Evolutionary conservation across 148 eudicot species (phyloP), one percentile per base, ranked within the genome.

Genomic region (Oxyria digyna): DNA sequence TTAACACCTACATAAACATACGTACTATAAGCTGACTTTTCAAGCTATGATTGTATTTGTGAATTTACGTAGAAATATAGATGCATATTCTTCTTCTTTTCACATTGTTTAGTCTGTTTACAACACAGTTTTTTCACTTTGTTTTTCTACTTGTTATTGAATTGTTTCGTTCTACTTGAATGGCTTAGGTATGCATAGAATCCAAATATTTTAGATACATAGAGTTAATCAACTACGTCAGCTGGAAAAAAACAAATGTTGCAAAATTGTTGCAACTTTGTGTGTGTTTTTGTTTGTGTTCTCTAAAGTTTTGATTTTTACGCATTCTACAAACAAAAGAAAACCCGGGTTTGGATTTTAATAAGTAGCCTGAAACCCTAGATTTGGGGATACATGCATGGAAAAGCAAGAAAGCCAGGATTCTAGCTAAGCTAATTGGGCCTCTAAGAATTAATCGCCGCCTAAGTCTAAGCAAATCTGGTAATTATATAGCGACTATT

Each of bases 341-440:
- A 27, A 26, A 1, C 33, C 12, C 9, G 17, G 0, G 14, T 59
- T 6, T 6, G 14, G 24, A 8, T 10, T 59, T 59, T 13, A 14
- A 14, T 29, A 13, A 29, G 65, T 59, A 27, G 65, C 20, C 20
- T n/a, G 14, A 59, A 29, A 59, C 65, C 65, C 65, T 29, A 59
- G 15, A 59, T 27, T 14, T 29, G 65, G 35, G 65, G 65, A 8
- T 27, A 59, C 64, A 13, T 59, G 65, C 31, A n/a, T n/a, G n/a
- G n/a, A 55, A 55, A 24, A 55, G 63, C 32, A 27, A 10, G 65
- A 59, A 59, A 59, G 35, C 65, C 65, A 29, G 38, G 65, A 59
- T 59, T 59, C 18, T 59, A 59, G 65, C 18, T 55, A 27, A 11
- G 26, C 17, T 7, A 33, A 4, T 14, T n/a, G n/a, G n/a, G n/a